Evolutionary conservation across 345 rosid genomes (phyloP).

Genomic region (Rhizophora apiculata): DNA sequence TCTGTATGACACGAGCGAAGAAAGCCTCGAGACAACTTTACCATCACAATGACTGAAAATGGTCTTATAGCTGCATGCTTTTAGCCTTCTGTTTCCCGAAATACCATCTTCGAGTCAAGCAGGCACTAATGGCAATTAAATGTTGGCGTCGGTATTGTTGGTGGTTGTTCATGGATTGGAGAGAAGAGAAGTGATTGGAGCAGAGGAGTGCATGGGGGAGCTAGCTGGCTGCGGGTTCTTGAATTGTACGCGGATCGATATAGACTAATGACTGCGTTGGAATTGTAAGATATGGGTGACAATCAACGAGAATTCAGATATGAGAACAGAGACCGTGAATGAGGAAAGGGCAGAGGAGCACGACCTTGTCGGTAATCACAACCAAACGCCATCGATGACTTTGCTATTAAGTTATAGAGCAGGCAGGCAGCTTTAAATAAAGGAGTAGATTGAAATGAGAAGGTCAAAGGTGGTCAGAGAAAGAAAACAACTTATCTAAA

Average conservation of each 20-base stretch:
- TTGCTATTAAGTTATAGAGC: conserved; percentile 30
- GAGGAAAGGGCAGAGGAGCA: neutral
- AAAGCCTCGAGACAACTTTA: neutral
- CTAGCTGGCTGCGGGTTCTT: conserved; percentile 6
- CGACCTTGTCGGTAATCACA: conserved; percentile 4
- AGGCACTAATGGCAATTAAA: neutral
- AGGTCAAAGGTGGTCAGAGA: conserved; percentile 44
- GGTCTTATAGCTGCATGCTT: neutral
- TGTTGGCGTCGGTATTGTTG: neutral
- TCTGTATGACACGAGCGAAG: neutral
- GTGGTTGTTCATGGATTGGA: neutral
- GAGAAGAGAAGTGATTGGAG: conserved; percentile 7
- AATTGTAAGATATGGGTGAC: conserved; percentile 23
- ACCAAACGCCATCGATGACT: conserved; percentile 35
- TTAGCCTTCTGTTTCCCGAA: neutral
- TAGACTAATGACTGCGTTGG: conserved; percentile 2
- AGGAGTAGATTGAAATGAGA: neutral
- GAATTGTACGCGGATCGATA: neutral
- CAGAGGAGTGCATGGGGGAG: conserved; percentile 8
- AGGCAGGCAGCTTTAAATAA: conserved; percentile 9
- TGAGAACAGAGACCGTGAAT: conserved; percentile 15
- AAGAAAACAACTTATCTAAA: neutral
- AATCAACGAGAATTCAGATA: neutral
- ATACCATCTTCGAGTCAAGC: neutral
- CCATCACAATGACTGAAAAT: neutral